Percentiles rank a stretch among this genome's conserved stretches.
Conservation (phyloP, 2,329 filamentous ascomycete genomes). For the Cladorrhinum sp. region DNA sequence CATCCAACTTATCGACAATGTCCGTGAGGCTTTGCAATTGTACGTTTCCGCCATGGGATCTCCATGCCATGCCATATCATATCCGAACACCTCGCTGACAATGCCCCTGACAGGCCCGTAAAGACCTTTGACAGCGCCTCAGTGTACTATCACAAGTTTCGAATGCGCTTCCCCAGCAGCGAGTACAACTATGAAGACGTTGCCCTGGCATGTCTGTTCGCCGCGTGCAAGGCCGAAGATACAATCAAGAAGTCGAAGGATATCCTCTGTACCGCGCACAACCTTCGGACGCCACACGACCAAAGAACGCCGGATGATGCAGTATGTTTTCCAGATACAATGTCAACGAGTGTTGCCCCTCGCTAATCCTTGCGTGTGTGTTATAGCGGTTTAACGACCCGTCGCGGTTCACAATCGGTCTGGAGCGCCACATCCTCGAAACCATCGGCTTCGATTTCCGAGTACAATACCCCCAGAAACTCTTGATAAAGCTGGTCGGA, state of each 20-base stretch:
- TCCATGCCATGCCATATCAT: too few relatives aligned
- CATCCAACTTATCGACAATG: slow-evolving; percentile 82
- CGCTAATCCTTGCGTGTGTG: background rate
- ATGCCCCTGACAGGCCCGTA: slow-evolving; percentile 60
- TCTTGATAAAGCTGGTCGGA: slow-evolving; percentile 75
- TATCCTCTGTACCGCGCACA: slow-evolving; percentile 86
- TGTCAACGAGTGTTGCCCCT: slow-evolving; percentile 51
- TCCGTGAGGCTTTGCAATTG: slow-evolving; percentile 75
- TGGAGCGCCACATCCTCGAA: slow-evolving; percentile 91
- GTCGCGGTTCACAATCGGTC: slow-evolving; percentile 77
- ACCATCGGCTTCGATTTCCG: slow-evolving; percentile 92
- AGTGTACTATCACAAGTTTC: slow-evolving; percentile 91
- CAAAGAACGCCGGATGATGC: slow-evolving; percentile 74
- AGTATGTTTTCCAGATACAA: background rate
- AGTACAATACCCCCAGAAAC: slow-evolving; percentile 80
- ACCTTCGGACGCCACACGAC: slow-evolving; percentile 68
- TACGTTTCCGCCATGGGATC: slow-evolving; percentile 42
- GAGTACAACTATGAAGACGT: slow-evolving; percentile 88
- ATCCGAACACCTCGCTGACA: slow-evolving; percentile 6
- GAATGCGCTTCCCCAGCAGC: slow-evolving; percentile 76
- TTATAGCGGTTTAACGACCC: slow-evolving; percentile 68
- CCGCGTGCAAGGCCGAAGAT: slow-evolving; percentile 96
- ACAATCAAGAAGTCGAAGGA: slow-evolving; percentile 95
- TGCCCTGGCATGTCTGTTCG: slow-evolving; percentile 81
- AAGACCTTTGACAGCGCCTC: slow-evolving; percentile 90